Percentiles rank a stretch among this genome's conserved stretches.
phyloP scores from a whole-genome alignment of 2,329 filamentous ascomycete genomes.

The Rutstroemia sp. region DNA sequence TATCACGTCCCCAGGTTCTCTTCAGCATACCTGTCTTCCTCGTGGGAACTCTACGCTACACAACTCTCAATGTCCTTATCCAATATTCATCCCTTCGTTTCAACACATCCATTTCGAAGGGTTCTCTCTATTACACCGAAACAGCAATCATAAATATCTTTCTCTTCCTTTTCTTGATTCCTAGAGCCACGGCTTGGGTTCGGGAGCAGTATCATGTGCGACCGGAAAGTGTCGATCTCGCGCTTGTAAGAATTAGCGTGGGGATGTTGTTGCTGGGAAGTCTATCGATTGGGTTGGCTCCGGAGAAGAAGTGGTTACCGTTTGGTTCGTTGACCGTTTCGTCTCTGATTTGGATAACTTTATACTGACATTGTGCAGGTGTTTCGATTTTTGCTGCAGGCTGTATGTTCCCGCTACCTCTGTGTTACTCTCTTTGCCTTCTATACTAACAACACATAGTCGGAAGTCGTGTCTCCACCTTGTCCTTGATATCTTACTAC shows the following conservation, averaged over 20 bases:
- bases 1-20: slow-evolving; percentile 17
- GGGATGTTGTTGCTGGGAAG: slow-evolving; percentile 20
- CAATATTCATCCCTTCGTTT: slow-evolving; percentile 29
- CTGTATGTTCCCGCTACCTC: slow-evolving; percentile 21
- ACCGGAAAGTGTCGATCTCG: slow-evolving; percentile 21
- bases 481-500: slow-evolving; percentile 24
- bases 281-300: slow-evolving; percentile 20
- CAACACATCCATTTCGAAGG: slow-evolving; percentile 21
- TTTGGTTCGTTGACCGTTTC: slow-evolving; percentile 16
- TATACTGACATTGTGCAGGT: slow-evolving; percentile 13
- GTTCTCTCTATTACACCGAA: slow-evolving; percentile 27
- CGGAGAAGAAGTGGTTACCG: slow-evolving; percentile 14
- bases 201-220: slow-evolving; percentile 13
- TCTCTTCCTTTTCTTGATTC: slow-evolving; percentile 25
- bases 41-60: slow-evolving; percentile 26
- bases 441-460: slow-evolving; percentile 7
- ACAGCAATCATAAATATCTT: slow-evolving; percentile 27
- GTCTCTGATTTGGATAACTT: background rate
- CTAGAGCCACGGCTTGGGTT: slow-evolving; percentile 16
- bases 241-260: slow-evolving; percentile 22
- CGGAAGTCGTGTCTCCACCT: slow-evolving; percentile 24
- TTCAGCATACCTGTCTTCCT: slow-evolving; percentile 26
- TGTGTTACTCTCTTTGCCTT: slow-evolving; percentile 12
- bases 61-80: slow-evolving; percentile 26
- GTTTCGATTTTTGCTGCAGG: slow-evolving; percentile 26